phyloP scores from a whole-genome alignment of 1,284 basidiomycete species.

The Moesziomyces aphidis region DNA sequence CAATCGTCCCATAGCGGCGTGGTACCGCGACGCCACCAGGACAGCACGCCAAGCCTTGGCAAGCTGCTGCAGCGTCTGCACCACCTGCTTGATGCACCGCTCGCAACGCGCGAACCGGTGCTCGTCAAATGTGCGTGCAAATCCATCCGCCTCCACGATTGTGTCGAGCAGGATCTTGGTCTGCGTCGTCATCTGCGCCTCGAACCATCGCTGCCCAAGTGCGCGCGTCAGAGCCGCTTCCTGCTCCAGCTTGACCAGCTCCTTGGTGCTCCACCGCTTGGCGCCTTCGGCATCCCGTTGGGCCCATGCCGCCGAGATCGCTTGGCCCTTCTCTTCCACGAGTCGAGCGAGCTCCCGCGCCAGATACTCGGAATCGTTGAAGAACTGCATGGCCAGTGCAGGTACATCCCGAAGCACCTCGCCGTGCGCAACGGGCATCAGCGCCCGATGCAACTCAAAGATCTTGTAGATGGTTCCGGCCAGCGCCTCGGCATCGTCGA shows the following conservation, averaged over 20 bases:
- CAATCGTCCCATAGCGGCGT: constrained; percentile 75
- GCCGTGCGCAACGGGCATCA: constrained; percentile 80
- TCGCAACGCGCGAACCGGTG: constrained; percentile 83
- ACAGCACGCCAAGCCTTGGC: constrained; percentile 80
- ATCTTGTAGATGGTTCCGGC: constrained; percentile 69
- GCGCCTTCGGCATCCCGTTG: constrained; percentile 19
- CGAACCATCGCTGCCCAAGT: constrained; percentile 52
- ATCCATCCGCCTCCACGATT: constrained; percentile 77
- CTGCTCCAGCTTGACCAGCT: constrained; percentile 30
- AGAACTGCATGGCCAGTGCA: constrained; percentile 79
- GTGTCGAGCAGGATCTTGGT: constrained; percentile 70
- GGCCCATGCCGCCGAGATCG: constrained; percentile 13
- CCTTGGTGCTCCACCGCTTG: constrained; percentile 18
- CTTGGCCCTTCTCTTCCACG: constrained; percentile 66
- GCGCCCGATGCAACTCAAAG: constrained; percentile 83
- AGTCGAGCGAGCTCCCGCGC: constrained; percentile 63
- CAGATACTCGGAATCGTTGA: constrained; percentile 86
- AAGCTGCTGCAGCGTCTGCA: constrained; percentile 77
- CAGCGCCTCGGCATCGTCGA: constrained; percentile 22
- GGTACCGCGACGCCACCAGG: constrained; percentile 54
- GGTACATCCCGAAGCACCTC: constrained; percentile 73
- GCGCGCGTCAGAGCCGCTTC: constrained; percentile 44
- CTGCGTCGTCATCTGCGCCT: constrained; percentile 68
- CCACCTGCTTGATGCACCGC: constrained; percentile 76
- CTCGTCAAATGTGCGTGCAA: constrained; percentile 79